Evolutionary conservation across 345 rosid species (phyloP), one percentile per base, ranked within the genome.

Genomic region (Physaria fendleri): DNA sequence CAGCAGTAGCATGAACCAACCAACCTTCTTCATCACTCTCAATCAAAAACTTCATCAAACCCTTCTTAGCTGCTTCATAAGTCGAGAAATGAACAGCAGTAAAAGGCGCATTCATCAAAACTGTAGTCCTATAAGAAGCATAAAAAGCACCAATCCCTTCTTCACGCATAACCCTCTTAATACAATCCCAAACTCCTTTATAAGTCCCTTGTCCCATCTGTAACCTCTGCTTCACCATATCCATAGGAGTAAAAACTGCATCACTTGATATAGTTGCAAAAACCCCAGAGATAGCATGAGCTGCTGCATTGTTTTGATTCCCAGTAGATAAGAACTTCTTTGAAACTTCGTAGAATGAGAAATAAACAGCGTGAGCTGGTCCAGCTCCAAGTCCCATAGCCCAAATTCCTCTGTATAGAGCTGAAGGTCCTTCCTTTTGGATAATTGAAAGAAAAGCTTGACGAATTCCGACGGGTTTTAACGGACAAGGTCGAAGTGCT

Each of bases 371-470:
- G 71, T 93, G 99, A 13, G 99, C 97, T 0, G 97, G 99, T 5
- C 99, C 99, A 0, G 99, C 99, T 3, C 97, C 97, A 9, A 93
- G 83, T 0, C 88, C 97, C 97, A 93, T 87, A 42, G 99, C 99
- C 35, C 82, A 94, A 5, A 89, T 89, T 17, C 99, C 99, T 0
- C 95, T 81, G 76, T 93, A 93, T 21, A 93, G 72, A 27, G 79
- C 92, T 5, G 77, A 30, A 32, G 82, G 82, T 8, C 99, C 99
- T 42, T 83, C 85, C 5, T 83, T 59, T 56, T 74, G 78, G 39
- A 90, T 57, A 10, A 94, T 82, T 11, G 93, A 90, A 29, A 80
- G 84, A 66, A 87, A 63, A 32, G 97, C 97, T 38, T 89, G 78
- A 2, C 83, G 50, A 29, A 93, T 76, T 5, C 82, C 75, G 42